Evolutionary conservation across 768 basidiomycete genomes (phyloP).

Genomic region (Serendipita sp.): DNA sequence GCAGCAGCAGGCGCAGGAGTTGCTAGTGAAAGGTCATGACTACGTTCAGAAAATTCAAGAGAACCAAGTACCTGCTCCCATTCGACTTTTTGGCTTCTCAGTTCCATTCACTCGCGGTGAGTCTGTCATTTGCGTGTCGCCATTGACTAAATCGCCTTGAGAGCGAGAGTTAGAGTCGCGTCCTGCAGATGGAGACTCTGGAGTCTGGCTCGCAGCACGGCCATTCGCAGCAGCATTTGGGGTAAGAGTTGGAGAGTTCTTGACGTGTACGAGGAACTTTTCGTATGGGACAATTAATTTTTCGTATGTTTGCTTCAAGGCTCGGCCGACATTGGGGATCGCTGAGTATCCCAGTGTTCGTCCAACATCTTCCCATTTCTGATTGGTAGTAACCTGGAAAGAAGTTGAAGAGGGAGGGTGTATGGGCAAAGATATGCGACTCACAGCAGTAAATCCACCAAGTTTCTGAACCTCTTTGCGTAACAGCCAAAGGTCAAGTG

Average conservation of each 20-base stretch:
- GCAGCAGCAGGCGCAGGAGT: neutral
- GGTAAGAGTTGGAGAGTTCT: conserved; percentile 34
- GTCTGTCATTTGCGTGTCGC: conserved; percentile 3
- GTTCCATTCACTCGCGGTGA: neutral
- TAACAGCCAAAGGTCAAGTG: conserved; percentile 84
- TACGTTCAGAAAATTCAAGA: neutral
- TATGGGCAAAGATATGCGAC: conserved; percentile 17
- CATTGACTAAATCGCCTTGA: neutral
- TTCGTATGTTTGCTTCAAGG: conserved; percentile 78
- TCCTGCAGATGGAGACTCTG: neutral
- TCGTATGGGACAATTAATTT: conserved; percentile 94
- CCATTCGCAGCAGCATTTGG: neutral
- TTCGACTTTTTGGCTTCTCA: neutral
- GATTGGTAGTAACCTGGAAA: conserved; percentile 56
- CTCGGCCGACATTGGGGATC: conserved; percentile 64
- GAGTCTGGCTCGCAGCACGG: conserved; percentile 7
- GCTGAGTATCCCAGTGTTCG: conserved; percentile 68
- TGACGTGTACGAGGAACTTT: conserved; percentile 63
- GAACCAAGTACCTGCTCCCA: neutral
- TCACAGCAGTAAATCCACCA: conserved; percentile 77
- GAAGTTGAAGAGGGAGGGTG: conserved; percentile 9
- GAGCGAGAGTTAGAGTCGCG: conserved; percentile 6
- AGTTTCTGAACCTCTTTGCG: conserved; percentile 79
- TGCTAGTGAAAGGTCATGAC: neutral
- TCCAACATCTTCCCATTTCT: conserved; percentile 81